These are phyloP conservation scores for barrel medic (Medicago truncatula) DNA, from an alignment of 306 rosid species.

Conservation along the genomic window DNA sequence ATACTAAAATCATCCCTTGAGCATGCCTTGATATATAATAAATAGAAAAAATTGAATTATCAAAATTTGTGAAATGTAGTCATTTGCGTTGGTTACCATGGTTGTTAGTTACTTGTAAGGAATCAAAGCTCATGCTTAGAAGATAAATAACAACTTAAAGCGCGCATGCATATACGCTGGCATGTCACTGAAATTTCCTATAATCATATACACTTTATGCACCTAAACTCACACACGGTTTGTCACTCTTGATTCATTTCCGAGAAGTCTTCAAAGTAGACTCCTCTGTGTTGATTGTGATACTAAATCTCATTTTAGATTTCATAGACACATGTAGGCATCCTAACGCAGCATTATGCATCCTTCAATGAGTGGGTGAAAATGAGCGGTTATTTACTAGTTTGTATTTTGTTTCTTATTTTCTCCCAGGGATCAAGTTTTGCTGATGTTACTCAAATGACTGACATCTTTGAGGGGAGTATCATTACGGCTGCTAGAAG, in stretches of 20 bases:
- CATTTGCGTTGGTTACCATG: background rate
- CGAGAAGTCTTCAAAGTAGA: constrained; percentile 12
- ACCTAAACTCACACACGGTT: background rate
- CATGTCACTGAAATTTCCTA: background rate
- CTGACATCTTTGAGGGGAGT: constrained; percentile 97
- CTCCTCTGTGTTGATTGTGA: background rate
- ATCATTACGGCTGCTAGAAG: constrained; percentile 94
- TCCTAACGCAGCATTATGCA: background rate
- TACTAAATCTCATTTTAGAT: background rate
- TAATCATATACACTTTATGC: background rate
- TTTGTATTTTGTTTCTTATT: constrained; percentile 32
- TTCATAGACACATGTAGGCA: constrained; percentile 3
- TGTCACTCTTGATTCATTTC: background rate
- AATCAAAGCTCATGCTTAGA: background rate
- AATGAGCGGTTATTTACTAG: background rate
- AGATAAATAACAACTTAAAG: constrained; percentile 1
- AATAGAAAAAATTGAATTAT: too few species aligned
- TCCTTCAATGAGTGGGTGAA: too few species aligned
- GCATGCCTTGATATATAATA: background rate
- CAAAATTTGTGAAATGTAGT: constrained; percentile 2
- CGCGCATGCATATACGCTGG: background rate
- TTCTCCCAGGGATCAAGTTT: constrained; percentile 77
- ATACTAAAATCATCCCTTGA: background rate
- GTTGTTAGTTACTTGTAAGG: background rate
- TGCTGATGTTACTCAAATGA: constrained; percentile 92